Evolutionary conservation across 352 stramenopile species (phyloP).

Genomic region (Phytophthora europaea): DNA sequence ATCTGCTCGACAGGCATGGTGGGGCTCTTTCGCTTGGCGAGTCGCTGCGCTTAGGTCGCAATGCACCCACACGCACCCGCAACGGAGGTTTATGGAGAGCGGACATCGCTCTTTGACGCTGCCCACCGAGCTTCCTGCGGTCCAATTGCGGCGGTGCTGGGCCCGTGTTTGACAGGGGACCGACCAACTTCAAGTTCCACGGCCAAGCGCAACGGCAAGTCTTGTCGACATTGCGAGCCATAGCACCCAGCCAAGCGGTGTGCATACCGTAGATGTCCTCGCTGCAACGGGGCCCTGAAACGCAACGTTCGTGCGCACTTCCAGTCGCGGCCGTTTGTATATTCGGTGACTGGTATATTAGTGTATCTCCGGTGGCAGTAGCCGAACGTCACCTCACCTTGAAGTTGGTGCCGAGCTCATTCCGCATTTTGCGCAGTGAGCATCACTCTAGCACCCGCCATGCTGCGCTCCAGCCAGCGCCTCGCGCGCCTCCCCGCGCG

Average conservation of each 20-base stretch:
- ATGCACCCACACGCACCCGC: neutral
- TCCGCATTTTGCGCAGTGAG: slow-evolving; percentile 27
- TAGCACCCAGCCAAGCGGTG: neutral
- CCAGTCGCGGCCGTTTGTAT: neutral
- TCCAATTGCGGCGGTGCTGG: neutral
- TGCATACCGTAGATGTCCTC: slow-evolving; percentile 8
- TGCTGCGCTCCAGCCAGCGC: slow-evolving; percentile 20
- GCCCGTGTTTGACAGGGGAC: slow-evolving; percentile 7
- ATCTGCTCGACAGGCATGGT: neutral
- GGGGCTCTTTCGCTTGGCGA: neutral
- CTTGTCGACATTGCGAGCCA: slow-evolving; percentile 13
- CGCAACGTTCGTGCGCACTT: slow-evolving; percentile 19
- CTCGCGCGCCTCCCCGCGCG: neutral
- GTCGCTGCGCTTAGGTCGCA: neutral
- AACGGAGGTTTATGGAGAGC: neutral
- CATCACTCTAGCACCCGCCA: slow-evolving; percentile 25
- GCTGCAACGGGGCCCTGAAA: slow-evolving; percentile 19
- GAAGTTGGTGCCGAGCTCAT: slow-evolving; percentile 31
- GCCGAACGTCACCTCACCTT: slow-evolving; percentile 22
- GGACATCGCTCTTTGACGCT: neutral
- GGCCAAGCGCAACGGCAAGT: slow-evolving; percentile 14
- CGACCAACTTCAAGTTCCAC: slow-evolving; percentile 42
- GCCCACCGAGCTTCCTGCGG: neutral
- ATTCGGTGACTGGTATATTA: neutral
- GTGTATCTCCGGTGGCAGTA: slow-evolving; percentile 19